These are phyloP conservation scores for Cyberlindnera lachancei DNA, from an alignment of 805 yeast genomes.

Conservation along the genomic window DNA sequence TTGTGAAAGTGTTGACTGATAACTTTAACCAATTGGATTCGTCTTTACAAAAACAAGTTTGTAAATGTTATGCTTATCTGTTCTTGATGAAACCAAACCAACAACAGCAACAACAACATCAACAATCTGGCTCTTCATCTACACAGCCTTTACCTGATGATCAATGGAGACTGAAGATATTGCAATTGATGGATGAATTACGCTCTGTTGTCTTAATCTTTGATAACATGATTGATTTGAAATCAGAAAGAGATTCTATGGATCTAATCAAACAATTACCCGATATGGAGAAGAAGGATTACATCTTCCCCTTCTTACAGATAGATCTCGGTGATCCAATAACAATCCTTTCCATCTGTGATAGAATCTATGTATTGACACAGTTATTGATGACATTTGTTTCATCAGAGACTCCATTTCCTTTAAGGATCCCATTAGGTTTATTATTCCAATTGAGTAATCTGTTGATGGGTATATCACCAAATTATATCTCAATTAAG, in stretches of 20 bases:
- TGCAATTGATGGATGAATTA: constrained; percentile 42
- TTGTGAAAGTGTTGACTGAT: constrained; percentile 28
- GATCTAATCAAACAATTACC: constrained; percentile 36
- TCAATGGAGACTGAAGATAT: constrained; percentile 41
- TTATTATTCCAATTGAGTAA: constrained; percentile 43
- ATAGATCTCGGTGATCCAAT: constrained; percentile 54
- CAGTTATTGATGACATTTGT: constrained; percentile 39
- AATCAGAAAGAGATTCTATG: constrained; percentile 44
- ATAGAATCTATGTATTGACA: constrained; percentile 41
- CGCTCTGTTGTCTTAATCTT: constrained; percentile 50
- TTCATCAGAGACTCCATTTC: constrained; percentile 44
- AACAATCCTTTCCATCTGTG: constrained; percentile 43
- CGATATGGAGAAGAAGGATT: constrained; percentile 18
- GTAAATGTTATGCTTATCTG: constrained; percentile 45
- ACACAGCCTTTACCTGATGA: constrained; percentile 32
- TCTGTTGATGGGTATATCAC: constrained; percentile 45
- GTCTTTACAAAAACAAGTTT: constrained; percentile 33
- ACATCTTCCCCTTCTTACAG: constrained; percentile 39
- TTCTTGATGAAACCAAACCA: constrained; percentile 41
- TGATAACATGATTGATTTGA: constrained; percentile 48
- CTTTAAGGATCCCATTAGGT: constrained; percentile 61
- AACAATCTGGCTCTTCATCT: constrained; percentile 20
- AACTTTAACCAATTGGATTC: constrained; percentile 33
- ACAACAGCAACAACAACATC: constrained; percentile 29
- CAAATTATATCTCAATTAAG: constrained; percentile 46